Base-by-base conservation (phyloP, 2,329 filamentous ascomycete genomes). In the Pseudocercospora pini-densiflorae region DNA sequence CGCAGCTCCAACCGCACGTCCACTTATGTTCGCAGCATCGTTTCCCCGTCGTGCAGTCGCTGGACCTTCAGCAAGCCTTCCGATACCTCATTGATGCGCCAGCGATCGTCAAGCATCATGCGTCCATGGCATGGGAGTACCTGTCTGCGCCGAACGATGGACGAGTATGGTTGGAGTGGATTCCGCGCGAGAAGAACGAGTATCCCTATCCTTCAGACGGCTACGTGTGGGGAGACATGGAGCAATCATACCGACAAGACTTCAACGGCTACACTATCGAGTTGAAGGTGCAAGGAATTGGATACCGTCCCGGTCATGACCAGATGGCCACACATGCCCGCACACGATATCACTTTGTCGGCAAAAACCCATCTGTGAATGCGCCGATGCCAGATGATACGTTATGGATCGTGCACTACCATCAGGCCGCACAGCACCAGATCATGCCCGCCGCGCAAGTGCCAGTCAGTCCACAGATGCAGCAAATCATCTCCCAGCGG, bases 91-190 rank as follows among this genome's bases (percentile, higher is more conserved):
- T 94, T 76, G 88, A 89, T 74, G 94, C 93, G 45, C 92, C 94
- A 8, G 90, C 92, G 76, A 91, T 97, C 68, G 91, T 94, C 72
- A 92, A 92, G 79, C 91, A 96, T 76, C 85, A 89, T 70, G 90
- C 93, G 58, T 88, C 94, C 2, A 94, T 99, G 85, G 92, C 90
- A 80, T 99, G 94, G 94, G 94, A 91, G 54, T 97, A 94, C 78
- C 87, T 98, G 64, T 89, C 95, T 73, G 87, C 89, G 61, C 94
- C 94, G 10, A 86, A 86, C 61, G 92, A 97, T 79, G 93, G 93
- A 63, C 90, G 90, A 8, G 87, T 97, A 53, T 87, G 95, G 77
- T 84, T 98, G 69, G 91, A 91, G 61, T 98, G 94, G 94, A 93
- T 97, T 78, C 91, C 94, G 1, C 83, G 91, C 61, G 86, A 89